A percentile compares a stretch with the other conserved stretches of the same genome.
Evolutionary conservation across 176 grass and related monocot species (phyloP).

Genomic region (sorghum (Sorghum bicolor)): Sorghum_bicolor_NCBIv3 NC_012872.2:3518001-3518500

Average conservation of each 20-base stretch:
- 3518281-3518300: not conserved
- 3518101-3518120: not conserved
- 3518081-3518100: not conserved
- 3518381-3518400: constrained; percentile 7
- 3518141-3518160: constrained; percentile 60
- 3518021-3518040: not conserved
- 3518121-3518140: constrained; percentile 90
- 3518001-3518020: constrained; percentile 63
- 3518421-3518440: constrained; percentile 21
- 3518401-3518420: constrained; percentile 35
- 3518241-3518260: not conserved
- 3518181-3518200: constrained; percentile 63
- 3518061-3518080: too few species aligned
- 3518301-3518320: not conserved
- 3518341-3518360: not conserved
- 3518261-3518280: not conserved
- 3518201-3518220: constrained; percentile 90
- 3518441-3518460: not conserved
- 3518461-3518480: not conserved
- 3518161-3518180: constrained; percentile 92
- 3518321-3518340: not conserved
- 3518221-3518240: constrained; percentile 77
- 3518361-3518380: not conserved
- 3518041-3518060: not conserved
- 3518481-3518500: not conserved